Evolutionary conservation across 129 eudicot species (phyloP).

Genomic region (Chrysanthemum lavandulifolium): DNA sequence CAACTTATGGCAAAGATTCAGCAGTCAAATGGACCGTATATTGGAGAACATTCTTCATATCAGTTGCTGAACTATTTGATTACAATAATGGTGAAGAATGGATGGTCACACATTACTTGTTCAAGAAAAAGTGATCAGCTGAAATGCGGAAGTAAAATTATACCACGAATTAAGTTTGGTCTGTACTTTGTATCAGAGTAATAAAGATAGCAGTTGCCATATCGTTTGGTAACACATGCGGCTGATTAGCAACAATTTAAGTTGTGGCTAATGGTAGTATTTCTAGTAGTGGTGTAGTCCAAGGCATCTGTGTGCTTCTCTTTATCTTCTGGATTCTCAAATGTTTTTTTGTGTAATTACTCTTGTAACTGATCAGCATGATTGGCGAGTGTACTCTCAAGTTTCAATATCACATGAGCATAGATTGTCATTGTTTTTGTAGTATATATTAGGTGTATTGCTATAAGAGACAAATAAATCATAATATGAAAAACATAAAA

Average conservation of each 20-base stretch:
- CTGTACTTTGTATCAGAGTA: neutral
- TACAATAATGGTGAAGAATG: constrained; percentile 97
- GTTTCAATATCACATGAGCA: too few species aligned
- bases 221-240: neutral
- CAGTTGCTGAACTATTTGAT: constrained; percentile 85
- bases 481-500: too few species aligned
- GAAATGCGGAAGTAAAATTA: neutral
- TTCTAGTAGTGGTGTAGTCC: neutral
- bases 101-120: constrained; percentile 94
- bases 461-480: too few species aligned
- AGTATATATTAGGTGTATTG: too few species aligned
- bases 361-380: neutral
- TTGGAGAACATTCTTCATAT: constrained; percentile 91
- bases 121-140: constrained; percentile 58
- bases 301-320: neutral
- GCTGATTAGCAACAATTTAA: neutral
- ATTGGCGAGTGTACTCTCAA: too few species aligned
- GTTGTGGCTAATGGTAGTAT: too few species aligned
- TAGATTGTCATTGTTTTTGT: too few species aligned
- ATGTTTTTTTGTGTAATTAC: constrained; percentile 11
- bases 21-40: constrained; percentile 90
- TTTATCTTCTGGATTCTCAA: neutral
- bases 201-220: neutral
- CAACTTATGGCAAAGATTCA: constrained; percentile 93
- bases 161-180: neutral